Percentiles rank a stretch among this genome's conserved stretches.
Conservation (phyloP, 139 green algal species). For the Coccomyxa sp. region DNA sequence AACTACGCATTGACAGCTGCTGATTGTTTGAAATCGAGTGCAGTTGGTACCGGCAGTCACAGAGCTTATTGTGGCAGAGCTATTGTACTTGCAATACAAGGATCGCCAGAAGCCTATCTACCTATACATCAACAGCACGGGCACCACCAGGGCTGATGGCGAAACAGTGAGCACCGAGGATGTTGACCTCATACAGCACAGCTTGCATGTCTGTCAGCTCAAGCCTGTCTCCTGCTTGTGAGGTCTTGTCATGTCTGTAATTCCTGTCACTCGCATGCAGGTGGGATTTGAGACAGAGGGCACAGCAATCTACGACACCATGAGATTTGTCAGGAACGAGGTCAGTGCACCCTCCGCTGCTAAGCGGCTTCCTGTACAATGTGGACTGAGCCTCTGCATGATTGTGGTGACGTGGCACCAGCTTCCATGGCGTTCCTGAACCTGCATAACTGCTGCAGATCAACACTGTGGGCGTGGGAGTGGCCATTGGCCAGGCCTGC, state of each 20-base stretch:
- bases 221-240: neutral
- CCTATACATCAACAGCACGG: constrained; percentile 99
- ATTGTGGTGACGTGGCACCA: no score
- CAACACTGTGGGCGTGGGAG: constrained; percentile 52
- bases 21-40: constrained; percentile 27
- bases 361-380: neutral
- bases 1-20: no score
- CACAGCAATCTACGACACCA: constrained; percentile 84
- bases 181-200: neutral
- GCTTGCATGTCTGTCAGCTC: neutral
- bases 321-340: constrained; percentile 72
- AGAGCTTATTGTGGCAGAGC: constrained; percentile 85
- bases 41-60: constrained; percentile 84
- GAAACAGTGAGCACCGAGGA: constrained; percentile 38
- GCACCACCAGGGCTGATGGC: constrained; percentile 76
- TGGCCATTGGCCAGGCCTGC: constrained; percentile 73
- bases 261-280: neutral
- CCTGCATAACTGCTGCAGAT: constrained; percentile 12
- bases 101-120: constrained; percentile 80
- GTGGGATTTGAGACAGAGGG: constrained; percentile 89
- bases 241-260: neutral
- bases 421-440: neutral
- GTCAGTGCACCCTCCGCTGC: constrained; percentile 27
- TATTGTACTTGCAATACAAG: constrained; percentile 89
- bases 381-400: neutral